phyloP scores from a whole-genome alignment of 1,139 yeast genomes.

The Yamadazyma atmosphaerica region DNA sequence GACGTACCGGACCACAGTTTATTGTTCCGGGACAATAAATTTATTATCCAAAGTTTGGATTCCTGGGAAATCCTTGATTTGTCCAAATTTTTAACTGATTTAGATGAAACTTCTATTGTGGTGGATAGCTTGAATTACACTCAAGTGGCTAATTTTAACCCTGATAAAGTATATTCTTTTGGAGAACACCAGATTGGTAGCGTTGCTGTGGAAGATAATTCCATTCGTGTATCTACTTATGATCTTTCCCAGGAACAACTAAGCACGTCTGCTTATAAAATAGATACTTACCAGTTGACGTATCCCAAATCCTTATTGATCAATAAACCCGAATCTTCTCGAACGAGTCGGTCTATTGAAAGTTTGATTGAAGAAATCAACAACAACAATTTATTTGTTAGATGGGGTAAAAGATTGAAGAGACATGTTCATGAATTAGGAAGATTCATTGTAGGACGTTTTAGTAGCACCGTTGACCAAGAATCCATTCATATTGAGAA shows the following conservation, averaged over 20 bases:
- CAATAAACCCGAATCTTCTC: conserved; percentile 31
- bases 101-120: conserved; percentile 13
- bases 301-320: conserved; percentile 21
- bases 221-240: conserved; percentile 6
- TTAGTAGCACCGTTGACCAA: conserved; percentile 6
- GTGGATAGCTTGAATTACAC: conserved; percentile 15
- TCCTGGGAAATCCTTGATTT: conserved; percentile 10
- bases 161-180: conserved; percentile 11
- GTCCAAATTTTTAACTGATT: conserved; percentile 25
- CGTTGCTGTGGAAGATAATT: conserved; percentile 5
- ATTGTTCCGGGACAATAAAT: background rate
- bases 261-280: background rate
- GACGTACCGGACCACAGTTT: conserved; percentile 1
- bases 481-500: conserved; percentile 13
- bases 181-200: conserved; percentile 11
- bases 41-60: background rate
- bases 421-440: conserved; percentile 42
- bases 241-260: conserved; percentile 9
- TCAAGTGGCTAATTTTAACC: conserved; percentile 3
- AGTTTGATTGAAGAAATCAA: conserved; percentile 32
- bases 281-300: conserved; percentile 9
- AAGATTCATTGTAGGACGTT: conserved; percentile 19
- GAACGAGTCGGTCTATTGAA: conserved; percentile 28
- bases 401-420: conserved; percentile 31
- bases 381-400: conserved; percentile 22